Evolutionary conservation across 192 early-diverging fungal species (phyloP).

Genomic region (Backusella tarrabulga): DNA sequence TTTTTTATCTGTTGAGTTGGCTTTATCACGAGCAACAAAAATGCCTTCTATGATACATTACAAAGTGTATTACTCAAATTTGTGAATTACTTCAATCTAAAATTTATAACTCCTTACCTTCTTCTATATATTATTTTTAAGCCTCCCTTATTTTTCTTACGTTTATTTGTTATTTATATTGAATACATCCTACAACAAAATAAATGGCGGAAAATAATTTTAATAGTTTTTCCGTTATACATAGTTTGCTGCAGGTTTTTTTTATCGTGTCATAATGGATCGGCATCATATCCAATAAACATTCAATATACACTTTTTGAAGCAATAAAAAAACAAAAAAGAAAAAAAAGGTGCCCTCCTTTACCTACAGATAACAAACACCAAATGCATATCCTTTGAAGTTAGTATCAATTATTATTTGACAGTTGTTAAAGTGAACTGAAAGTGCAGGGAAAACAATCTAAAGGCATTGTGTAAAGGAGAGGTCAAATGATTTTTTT

Average conservation of each 20-base stretch:
- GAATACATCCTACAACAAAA: not conserved
- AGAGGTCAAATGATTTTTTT: not conserved
- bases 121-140: not conserved
- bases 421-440: constrained; percentile 7
- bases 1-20: not conserved
- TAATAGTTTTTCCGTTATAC: not conserved
- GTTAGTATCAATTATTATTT: not conserved
- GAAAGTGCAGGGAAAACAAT: not conserved
- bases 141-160: not conserved
- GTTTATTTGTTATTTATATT: not conserved
- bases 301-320: not conserved
- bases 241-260: not conserved
- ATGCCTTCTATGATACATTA: not conserved
- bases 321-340: not conserved
- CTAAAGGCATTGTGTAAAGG: not conserved
- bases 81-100: not conserved
- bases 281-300: not conserved
- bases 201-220: not conserved
- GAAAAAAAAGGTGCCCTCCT: not conserved
- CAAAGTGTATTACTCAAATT: not conserved
- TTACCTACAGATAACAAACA: not conserved
- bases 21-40: not conserved
- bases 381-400: not conserved
- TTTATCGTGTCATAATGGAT: not conserved
- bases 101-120: not conserved